Conservation (phyloP, 164 flowering plant genomes). For the Macadamia tetraphylla region DNA sequence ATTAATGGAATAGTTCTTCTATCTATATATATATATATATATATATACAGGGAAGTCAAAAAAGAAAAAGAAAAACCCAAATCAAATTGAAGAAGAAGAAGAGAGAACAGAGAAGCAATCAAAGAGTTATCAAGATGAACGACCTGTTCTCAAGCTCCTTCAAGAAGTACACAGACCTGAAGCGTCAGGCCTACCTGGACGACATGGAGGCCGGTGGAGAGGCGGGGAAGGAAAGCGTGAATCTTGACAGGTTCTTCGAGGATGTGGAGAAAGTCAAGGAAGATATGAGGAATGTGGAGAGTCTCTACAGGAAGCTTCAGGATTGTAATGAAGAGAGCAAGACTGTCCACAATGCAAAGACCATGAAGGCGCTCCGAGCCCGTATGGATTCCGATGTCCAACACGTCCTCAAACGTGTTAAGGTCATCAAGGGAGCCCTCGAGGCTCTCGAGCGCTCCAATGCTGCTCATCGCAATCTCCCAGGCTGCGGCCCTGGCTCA, state of each 20-base stretch:
- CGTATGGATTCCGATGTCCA: slow-evolving; percentile 26
- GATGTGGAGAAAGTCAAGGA: slow-evolving; percentile 32
- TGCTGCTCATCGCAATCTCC: slow-evolving; percentile 20
- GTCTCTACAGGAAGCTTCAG: slow-evolving; percentile 19
- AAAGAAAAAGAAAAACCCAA: too few species aligned
- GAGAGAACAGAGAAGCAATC: too few species aligned
- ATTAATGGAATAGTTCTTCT: too few species aligned
- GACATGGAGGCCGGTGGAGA: slow-evolving; percentile 12
- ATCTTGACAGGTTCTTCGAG: slow-evolving; percentile 30
- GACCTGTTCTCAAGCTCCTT: slow-evolving; percentile 29
- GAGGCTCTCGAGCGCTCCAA: slow-evolving; percentile 28
- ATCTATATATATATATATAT: too few species aligned
- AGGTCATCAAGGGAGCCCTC: slow-evolving; percentile 24
- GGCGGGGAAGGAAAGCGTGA: slow-evolving; percentile 18
- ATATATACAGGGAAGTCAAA: too few species aligned
- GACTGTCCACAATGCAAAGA: slow-evolving; percentile 27
- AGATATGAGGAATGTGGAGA: slow-evolving; percentile 22
- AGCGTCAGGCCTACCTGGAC: slow-evolving; percentile 19
- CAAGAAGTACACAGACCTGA: slow-evolving; percentile 28
- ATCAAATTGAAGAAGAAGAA: too few species aligned
- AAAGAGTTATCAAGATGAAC: slow-evolving; percentile 20
- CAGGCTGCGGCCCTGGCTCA: slow-evolving; percentile 30
- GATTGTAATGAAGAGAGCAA: slow-evolving; percentile 27
- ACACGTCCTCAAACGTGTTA: slow-evolving; percentile 22
- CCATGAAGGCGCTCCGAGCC: slow-evolving; percentile 19